Evolutionary conservation across 257 asterid genomes (phyloP), one percentile per base, ranked within the genome.

Genomic region (Echites panduratus): DNA sequence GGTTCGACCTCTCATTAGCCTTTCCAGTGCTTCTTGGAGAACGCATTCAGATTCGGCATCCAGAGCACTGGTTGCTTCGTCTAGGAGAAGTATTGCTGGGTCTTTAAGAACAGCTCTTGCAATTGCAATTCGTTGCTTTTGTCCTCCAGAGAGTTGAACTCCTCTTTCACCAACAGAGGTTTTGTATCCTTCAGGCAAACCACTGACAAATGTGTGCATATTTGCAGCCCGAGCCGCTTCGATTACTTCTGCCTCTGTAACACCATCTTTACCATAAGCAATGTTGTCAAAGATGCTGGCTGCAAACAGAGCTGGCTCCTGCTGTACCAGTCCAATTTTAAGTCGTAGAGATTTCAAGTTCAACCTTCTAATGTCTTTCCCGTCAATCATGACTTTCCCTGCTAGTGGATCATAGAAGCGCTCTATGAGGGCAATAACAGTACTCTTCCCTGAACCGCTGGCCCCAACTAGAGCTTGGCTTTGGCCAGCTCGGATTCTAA

Each of bases 381-480:
- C 99, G 53, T 95, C 99, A 0, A 95, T 87, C 99, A 90, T 92
- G 0, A 95, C 98, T 76, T 89, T 92, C 26, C 99, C 99, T 0
- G 80, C 83, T 0, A 79, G 71, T 0, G 99, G 99, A 73, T 95
- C 99, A 0, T 95, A 95, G 69, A 95, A 95, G 68, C 99, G 81
- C 82, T 92, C 97, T 0, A 95, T 87, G 58, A 95, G 66, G 0
- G 96, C 90, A 3, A 95, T 90, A 0, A 95, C 96, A 0, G 97
- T 84, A 77, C 99, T 95, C 84, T 95, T 95, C 0, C 99, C 99
- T 0, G 98, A 95, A 20, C 99, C 99, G 19, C 98, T 95, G 0
- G 99, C 94, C 14, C 99, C 99, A 0, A 95, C 99, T 1, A 95
- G 96, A 2, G 99, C 98, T 78, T 95, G 98, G 86, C 99, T 95